These are phyloP conservation scores for Schwanniomyces polymorphus DNA, from an alignment of 805 yeast species.

Conservation along the genomic window DNA sequence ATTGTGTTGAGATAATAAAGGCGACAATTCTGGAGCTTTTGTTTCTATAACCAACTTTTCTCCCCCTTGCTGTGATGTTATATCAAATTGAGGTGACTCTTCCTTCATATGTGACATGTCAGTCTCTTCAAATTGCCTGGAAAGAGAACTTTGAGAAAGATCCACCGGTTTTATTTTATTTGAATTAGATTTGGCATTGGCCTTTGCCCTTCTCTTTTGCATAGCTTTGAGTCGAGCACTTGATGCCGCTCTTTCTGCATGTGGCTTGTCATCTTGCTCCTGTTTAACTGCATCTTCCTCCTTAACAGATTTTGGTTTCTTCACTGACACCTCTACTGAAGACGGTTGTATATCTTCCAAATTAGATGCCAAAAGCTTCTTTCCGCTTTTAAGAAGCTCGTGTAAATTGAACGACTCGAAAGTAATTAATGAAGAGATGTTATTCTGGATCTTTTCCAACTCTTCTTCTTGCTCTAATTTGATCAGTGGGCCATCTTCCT, in stretches of 20 bases:
- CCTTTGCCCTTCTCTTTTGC: slow-evolving; percentile 89
- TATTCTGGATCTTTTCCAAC: slow-evolving; percentile 40
- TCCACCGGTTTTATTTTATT: slow-evolving; percentile 56
- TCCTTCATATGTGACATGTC: slow-evolving; percentile 18
- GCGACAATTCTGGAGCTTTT: slow-evolving; percentile 61
- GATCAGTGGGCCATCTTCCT: slow-evolving; percentile 21
- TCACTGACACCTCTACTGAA: slow-evolving; percentile 30
- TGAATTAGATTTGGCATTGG: slow-evolving; percentile 54
- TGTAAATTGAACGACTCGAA: slow-evolving; percentile 52
- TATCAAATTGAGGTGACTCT: slow-evolving; percentile 45
- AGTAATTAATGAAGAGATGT: slow-evolving; percentile 39
- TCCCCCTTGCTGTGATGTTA: slow-evolving; percentile 79
- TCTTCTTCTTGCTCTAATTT: slow-evolving; percentile 45
- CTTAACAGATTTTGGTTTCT: slow-evolving; percentile 48
- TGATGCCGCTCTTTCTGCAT: slow-evolving; percentile 24
- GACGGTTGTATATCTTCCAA: slow-evolving; percentile 24
- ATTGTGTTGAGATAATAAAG: slow-evolving; percentile 68
- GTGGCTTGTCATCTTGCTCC: background rate
- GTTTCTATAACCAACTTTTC: slow-evolving; percentile 85
- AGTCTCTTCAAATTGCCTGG: slow-evolving; percentile 50
- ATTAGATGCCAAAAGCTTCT: slow-evolving; percentile 65
- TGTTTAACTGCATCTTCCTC: slow-evolving; percentile 6
- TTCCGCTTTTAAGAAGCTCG: slow-evolving; percentile 51
- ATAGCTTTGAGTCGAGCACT: slow-evolving; percentile 87
- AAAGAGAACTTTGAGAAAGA: slow-evolving; percentile 68